Evolutionary conservation across 257 asterid species (phyloP), one percentile per base, ranked within the genome.

Genomic region (Solanum gracilifrons): DNA sequence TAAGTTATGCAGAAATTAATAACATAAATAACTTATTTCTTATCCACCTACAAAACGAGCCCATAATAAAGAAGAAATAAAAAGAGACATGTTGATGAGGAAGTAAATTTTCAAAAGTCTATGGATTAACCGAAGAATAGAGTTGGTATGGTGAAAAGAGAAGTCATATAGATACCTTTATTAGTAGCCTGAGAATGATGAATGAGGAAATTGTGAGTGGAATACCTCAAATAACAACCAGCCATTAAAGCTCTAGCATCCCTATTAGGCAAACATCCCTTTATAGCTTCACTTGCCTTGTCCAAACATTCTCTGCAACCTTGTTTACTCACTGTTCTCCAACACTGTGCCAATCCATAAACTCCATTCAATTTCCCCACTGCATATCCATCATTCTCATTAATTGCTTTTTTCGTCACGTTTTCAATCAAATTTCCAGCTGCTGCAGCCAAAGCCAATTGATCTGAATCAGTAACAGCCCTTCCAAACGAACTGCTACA

Each of bases 271-370:
- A 93, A 84, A 76, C 99, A 96, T 4, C 85, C 80, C 23, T 88
- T 88, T 12, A 95, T 88, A 58, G 91, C 92, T 36, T 87, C 80
- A 37, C 90, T 91, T 41, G 98, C 99, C 90, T 92, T 93, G 9
- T 88, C 92, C 94, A 96, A 93, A 89, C 99, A 96, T 88, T 88
- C 90, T 88, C 93, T 89, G 86, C 99, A 96, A 77, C 97, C 94
- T 11, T 91, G 88, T 72, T n/a, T 25, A 41, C 89, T 92, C 92
- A 96, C 83, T 25, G 97, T 95, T 79, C 87, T 88, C 99, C 99
- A 96, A 87, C 99, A 96, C 92, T 95, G 92, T 46, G 97, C 98
- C 94, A 96, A 92, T 35, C 96, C 99, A 88, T 89, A 95, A 79
- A 93, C 95, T 58, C 98, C 97, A 43, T 87, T 87, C 71, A 82